Conservation (phyloP, 257 asterid genomes). For the Solanum sejunctum region DNA sequence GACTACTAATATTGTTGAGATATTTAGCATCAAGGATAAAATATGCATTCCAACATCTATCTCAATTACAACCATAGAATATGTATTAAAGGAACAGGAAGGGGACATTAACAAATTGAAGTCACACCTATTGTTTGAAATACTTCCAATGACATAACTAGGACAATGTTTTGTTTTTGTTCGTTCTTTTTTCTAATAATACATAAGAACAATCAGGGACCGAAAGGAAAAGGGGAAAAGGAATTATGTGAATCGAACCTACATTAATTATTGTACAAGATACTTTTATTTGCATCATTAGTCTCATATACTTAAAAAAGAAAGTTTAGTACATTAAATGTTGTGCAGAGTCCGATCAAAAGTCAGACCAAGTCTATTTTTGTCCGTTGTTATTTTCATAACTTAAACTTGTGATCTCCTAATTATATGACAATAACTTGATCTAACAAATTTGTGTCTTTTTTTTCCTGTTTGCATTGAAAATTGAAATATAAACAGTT, state of each 20-base stretch:
- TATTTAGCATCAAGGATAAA: background rate
- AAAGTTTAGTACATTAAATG: no score
- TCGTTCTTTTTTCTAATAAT: no score
- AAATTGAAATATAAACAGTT: background rate
- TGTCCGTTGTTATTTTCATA: rapidly evolving
- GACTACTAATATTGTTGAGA: background rate
- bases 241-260: no score
- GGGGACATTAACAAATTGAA: background rate
- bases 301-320: background rate
- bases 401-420: background rate
- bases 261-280: no score
- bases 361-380: background rate
- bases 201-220: no score
- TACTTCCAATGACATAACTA: background rate
- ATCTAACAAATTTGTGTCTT: background rate
- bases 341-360: no score
- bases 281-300: no score
- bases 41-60: no score
- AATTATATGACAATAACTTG: background rate
- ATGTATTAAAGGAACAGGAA: background rate
- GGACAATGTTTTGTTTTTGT: no score
- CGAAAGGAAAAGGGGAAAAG: no score
- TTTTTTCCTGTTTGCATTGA: background rate
- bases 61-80: no score
- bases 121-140: background rate